Percentiles rank a stretch among this genome's conserved stretches.
Conservation (phyloP, 2,329 filamentous ascomycete species). For the Xylariaceae sp. region DNA sequence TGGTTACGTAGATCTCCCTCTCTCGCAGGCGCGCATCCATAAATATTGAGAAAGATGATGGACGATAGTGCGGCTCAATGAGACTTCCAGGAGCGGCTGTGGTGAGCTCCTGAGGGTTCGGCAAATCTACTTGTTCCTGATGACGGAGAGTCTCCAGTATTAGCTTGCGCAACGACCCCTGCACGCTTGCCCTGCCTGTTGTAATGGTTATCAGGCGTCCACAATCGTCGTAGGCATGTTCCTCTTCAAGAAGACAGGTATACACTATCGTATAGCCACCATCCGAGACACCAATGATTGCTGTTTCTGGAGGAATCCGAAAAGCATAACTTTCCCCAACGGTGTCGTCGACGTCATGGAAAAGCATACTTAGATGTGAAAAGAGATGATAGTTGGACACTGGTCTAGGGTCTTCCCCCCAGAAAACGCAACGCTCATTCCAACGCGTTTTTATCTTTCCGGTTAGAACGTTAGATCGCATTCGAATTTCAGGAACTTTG, state of each 20-base stretch:
- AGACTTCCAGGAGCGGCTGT: too few relatives aligned
- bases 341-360: background rate
- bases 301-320: background rate
- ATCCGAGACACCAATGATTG: background rate
- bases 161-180: too few relatives aligned
- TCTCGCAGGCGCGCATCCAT: too few relatives aligned
- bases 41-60: too few relatives aligned
- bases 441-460: background rate
- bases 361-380: background rate
- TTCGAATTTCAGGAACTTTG: background rate
- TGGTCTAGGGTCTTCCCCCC: background rate
- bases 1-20: too few relatives aligned
- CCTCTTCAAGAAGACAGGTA: background rate
- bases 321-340: too few relatives aligned
- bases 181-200: too few relatives aligned
- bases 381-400: background rate
- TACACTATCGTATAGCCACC: background rate
- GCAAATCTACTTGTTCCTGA: too few relatives aligned
- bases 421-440: background rate
- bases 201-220: too few relatives aligned
- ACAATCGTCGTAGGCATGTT: background rate
- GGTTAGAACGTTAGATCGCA: background rate
- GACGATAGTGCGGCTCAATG: too few relatives aligned
- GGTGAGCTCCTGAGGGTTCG: too few relatives aligned
- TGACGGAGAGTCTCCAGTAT: too few relatives aligned